A percentile compares a stretch with the other conserved stretches of the same genome.
These are phyloP conservation scores for Botrytis porri DNA, from an alignment of 2,329 filamentous ascomycete species.

Conservation along the genomic window DNA sequence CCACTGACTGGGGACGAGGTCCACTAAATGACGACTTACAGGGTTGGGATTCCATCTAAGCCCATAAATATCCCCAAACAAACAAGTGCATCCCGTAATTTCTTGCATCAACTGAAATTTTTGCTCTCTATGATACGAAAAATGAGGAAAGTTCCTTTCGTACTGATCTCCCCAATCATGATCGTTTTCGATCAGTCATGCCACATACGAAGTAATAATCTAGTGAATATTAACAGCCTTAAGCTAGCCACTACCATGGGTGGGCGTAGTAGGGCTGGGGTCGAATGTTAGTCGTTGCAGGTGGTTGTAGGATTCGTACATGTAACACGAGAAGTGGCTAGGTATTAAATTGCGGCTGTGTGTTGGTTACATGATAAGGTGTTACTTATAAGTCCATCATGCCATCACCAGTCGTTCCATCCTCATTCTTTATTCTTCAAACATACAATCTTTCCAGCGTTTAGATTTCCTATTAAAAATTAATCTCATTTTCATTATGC, in stretches of 20 bases:
- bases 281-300: not conserved
- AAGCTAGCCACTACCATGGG: not conserved
- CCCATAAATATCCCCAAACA: conserved; percentile 1
- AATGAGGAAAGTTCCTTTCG: not conserved
- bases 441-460: conserved; percentile 1
- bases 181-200: not conserved
- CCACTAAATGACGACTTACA: conserved; percentile 11
- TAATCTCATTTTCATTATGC: conserved; percentile 15
- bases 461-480: not conserved
- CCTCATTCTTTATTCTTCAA: not conserved
- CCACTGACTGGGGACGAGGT: not conserved
- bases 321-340: conserved; percentile 16
- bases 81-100: not conserved
- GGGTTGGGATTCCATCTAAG: not conserved
- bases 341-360: conserved; percentile 18
- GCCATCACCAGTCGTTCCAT: conserved; percentile 5
- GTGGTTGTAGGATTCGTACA: conserved; percentile 10
- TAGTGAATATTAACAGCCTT: conserved; percentile 3
- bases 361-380: conserved; percentile 9
- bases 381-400: conserved; percentile 10
- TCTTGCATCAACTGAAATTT: not conserved
- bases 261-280: not conserved
- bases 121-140: not conserved
- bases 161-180: not conserved
- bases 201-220: not conserved